These are phyloP conservation scores for Nepenthes alata DNA, from an alignment of 179 eudicot species.

Conservation along the genomic window DNA sequence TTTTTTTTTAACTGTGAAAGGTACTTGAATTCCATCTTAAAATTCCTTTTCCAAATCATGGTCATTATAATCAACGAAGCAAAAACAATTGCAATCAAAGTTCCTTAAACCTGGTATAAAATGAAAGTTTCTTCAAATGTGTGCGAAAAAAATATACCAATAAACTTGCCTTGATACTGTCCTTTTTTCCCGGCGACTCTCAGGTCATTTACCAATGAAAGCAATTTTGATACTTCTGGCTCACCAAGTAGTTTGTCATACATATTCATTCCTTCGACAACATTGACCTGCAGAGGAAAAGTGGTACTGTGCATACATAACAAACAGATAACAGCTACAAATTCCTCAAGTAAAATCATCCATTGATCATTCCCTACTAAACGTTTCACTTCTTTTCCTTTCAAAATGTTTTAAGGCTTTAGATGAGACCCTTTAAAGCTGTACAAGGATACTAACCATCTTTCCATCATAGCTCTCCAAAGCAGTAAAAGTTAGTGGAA, in stretches of 20 bases:
- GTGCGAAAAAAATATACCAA: no score
- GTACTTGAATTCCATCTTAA: no score
- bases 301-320: slow-evolving; percentile 1
- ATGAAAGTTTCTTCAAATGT: background rate
- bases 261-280: slow-evolving; percentile 43
- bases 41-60: no score
- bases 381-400: background rate
- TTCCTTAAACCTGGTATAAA: background rate
- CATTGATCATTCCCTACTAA: background rate
- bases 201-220: slow-evolving; percentile 37
- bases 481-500: slow-evolving; percentile 34
- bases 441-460: slow-evolving; percentile 21
- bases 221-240: slow-evolving; percentile 32
- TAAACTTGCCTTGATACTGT: slow-evolving; percentile 45
- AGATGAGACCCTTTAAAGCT: background rate
- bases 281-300: slow-evolving; percentile 27
- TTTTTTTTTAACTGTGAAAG: no score
- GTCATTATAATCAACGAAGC: no score
- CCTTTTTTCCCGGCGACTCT: slow-evolving; percentile 46
- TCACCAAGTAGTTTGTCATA: slow-evolving; percentile 28
- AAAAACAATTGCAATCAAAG: no score
- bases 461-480: slow-evolving; percentile 38
- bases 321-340: background rate
- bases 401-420: background rate
- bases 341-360: background rate